Conservation (phyloP, 2,329 filamentous ascomycete genomes). For the Ciborinia camelliae region DNA sequence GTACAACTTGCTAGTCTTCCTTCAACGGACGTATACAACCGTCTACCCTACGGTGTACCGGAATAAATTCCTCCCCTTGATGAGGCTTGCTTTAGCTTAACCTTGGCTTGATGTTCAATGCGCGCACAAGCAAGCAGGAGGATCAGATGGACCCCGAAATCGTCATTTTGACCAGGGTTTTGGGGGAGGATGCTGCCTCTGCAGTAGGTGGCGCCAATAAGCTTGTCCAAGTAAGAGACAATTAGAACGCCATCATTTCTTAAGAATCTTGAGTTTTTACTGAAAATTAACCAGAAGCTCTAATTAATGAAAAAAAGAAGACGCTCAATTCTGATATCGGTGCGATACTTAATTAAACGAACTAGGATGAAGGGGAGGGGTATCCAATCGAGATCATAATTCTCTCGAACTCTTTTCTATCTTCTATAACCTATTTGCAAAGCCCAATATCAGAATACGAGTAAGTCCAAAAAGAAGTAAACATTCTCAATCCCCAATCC, state of each 20-base stretch:
- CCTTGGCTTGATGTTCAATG: conserved; percentile 11
- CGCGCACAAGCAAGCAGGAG: conserved; percentile 9
- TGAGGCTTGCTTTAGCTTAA: conserved; percentile 7
- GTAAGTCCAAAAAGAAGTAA: conserved; percentile 5
- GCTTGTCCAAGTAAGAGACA: neutral
- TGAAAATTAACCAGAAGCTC: neutral
- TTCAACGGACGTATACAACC: conserved; percentile 13
- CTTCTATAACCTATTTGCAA: too few species aligned
- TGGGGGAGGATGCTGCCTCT: conserved; percentile 1
- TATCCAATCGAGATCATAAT: neutral
- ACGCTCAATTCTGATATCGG: neutral
- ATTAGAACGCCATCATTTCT: conserved; percentile 12
- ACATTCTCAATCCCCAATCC: conserved; percentile 7
- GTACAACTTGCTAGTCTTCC: neutral
- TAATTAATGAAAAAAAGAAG: neutral
- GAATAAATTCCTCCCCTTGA: neutral
- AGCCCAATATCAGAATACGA: neutral
- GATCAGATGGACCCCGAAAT: conserved; percentile 18
- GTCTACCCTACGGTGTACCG: conserved; percentile 2
- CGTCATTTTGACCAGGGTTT: conserved; percentile 12
- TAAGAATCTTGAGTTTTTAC: neutral
- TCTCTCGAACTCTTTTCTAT: neutral
- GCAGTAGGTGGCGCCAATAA: conserved; percentile 12
- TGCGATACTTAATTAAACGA: neutral
- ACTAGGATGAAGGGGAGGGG: conserved; percentile 8